Percentiles rank a stretch among this genome's conserved stretches.
phyloP scores from a whole-genome alignment of 2,329 filamentous ascomycete species.

The Endocalyx cinctus region DNA sequence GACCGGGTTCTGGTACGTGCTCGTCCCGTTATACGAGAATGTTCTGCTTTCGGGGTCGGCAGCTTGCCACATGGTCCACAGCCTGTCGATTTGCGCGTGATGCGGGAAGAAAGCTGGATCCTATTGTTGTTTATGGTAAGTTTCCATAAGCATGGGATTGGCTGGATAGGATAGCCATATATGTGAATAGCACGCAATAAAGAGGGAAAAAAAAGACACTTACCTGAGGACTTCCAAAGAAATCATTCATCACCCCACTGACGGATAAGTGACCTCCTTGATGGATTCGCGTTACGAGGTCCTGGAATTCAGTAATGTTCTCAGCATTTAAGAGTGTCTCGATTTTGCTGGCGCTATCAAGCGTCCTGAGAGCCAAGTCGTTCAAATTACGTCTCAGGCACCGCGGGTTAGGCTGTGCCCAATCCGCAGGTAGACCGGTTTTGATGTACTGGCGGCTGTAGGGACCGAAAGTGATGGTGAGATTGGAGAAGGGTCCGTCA shows the following conservation, averaged over 20 bases:
- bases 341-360: neutral
- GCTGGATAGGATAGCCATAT: too few species aligned
- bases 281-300: neutral
- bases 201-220: too few species aligned
- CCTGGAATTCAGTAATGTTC: constrained; percentile 1
- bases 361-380: neutral
- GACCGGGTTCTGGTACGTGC: constrained; percentile 1
- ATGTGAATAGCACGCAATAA: too few species aligned
- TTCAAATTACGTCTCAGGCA: neutral
- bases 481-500: constrained; percentile 18
- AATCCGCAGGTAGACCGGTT: constrained; percentile 9
- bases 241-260: neutral
- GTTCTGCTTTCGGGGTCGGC: constrained; percentile 1
- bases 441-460: constrained; percentile 12
- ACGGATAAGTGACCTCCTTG: neutral
- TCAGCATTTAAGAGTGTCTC: neutral
- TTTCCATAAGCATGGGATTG: too few species aligned
- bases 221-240: constrained; percentile 1
- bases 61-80: constrained; percentile 8
- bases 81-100: constrained; percentile 8
- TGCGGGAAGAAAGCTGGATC: constrained; percentile 10
- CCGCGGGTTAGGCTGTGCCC: constrained; percentile 2
- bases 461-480: constrained; percentile 14
- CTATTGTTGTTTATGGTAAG: neutral
- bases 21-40: constrained; percentile 1